phyloP scores from a whole-genome alignment of 495 filamentous ascomycete species.

The Penicillium longicatenatum region DNA sequence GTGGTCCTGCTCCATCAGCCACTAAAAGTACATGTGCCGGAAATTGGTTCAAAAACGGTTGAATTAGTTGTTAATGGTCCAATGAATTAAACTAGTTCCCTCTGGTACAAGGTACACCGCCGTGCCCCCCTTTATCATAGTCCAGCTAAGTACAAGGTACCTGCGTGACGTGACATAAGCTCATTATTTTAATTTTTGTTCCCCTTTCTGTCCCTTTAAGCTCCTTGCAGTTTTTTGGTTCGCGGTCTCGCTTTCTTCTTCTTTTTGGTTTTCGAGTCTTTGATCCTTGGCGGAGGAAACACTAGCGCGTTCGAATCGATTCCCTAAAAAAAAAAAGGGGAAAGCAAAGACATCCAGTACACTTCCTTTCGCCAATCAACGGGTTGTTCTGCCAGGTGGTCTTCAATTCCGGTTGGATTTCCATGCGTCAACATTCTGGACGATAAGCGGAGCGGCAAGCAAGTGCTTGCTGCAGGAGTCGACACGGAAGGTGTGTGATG shows the following conservation, averaged over 20 bases:
- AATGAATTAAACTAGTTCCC: neutral
- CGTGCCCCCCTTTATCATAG: constrained; percentile 1
- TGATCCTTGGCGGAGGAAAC: constrained; percentile 2
- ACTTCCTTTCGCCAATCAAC: constrained; percentile 25
- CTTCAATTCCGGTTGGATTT: constrained; percentile 36
- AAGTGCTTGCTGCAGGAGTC: constrained; percentile 57
- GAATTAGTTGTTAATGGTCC: constrained; percentile 1
- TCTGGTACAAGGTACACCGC: constrained; percentile 3
- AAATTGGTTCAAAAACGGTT: neutral
- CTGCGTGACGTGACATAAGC: constrained; percentile 19
- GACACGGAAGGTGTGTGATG: constrained; percentile 51
- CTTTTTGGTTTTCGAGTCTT: constrained; percentile 2
- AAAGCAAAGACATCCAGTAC: constrained; percentile 7
- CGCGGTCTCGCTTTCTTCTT: constrained; percentile 1
- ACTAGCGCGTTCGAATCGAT: constrained; percentile 1
- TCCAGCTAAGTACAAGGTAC: constrained; percentile 11
- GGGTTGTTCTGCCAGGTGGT: constrained; percentile 34
- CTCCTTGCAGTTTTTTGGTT: constrained; percentile 6
- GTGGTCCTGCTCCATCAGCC: neutral
- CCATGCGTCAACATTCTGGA: constrained; percentile 57
- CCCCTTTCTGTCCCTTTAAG: constrained; percentile 13
- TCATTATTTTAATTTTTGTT: constrained; percentile 12
- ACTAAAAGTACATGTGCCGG: neutral
- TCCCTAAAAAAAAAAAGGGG: neutral
- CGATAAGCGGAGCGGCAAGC: constrained; percentile 56